A percentile compares a stretch with the other conserved stretches of the same genome.
phyloP scores from a whole-genome alignment of 768 basidiomycete species.

The Pleurotus pulmonarius region DNA sequence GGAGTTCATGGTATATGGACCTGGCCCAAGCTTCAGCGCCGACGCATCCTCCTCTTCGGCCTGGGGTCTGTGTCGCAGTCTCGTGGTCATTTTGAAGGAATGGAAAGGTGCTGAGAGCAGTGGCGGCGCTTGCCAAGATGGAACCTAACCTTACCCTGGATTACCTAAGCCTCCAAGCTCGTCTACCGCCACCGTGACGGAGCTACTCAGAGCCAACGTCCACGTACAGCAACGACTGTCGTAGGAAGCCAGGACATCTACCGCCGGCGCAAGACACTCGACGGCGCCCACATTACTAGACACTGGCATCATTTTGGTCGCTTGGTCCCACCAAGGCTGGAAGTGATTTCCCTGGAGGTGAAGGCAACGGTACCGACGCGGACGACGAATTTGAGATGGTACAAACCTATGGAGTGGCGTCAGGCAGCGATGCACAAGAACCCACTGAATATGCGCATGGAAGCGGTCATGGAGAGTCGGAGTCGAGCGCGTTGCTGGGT shows the following conservation, averaged over 20 bases:
- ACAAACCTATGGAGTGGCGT: conserved; percentile 62
- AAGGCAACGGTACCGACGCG: neutral
- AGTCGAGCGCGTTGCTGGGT: conserved; percentile 61
- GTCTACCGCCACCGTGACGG: too few relatives aligned
- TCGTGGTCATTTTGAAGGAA: conserved; percentile 42
- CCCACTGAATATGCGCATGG: conserved; percentile 19
- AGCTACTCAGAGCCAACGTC: too few relatives aligned
- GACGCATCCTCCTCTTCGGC: conserved; percentile 85
- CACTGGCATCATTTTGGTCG: too few relatives aligned
- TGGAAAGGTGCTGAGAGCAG: neutral
- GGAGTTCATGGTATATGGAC: conserved; percentile 23
- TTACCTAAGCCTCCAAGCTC: too few relatives aligned
- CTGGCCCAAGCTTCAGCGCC: conserved; percentile 76
- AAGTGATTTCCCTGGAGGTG: neutral
- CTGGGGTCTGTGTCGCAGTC: conserved; percentile 65
- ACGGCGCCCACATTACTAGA: too few relatives aligned
- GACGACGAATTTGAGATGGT: conserved; percentile 58
- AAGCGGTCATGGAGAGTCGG: conserved; percentile 43
- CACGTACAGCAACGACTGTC: too few relatives aligned
- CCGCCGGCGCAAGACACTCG: too few relatives aligned
- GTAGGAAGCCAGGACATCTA: too few relatives aligned
- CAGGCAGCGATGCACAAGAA: conserved; percentile 19
- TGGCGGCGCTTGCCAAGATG: too few relatives aligned
- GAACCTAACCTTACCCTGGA: too few relatives aligned
- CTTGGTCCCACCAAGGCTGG: neutral